Evolutionary conservation across 352 stramenopile genomes (phyloP), one percentile per base, ranked within the genome.

Genomic region (Globisporangium ultimum): DNA sequence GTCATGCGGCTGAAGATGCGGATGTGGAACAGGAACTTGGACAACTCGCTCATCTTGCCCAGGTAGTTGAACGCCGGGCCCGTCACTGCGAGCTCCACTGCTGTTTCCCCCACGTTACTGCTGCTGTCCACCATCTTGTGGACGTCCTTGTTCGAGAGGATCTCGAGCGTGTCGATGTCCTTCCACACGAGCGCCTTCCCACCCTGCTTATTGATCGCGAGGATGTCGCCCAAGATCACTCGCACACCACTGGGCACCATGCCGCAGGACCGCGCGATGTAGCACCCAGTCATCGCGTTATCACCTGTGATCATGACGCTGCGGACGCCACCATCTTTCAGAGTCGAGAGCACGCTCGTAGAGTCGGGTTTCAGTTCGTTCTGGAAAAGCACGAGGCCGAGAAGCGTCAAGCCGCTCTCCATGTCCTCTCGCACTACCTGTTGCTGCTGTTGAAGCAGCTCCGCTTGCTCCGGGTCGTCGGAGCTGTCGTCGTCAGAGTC

Each of bases 281-380:
- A 84, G 53, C 70, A 80, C 3, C 68, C 76, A 21, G 61, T 78
- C 62, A 86, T 74, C 2, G 74, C 71, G 34, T 88, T 90, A 52
- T 95, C 83, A 0, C 87, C 84, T 12, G 89, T 96, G 46, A 97
- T 83, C 74, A 96, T 96, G 4, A 84, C 76, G 18, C 67, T 68
- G 9, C 72, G 66, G 52, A 95, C 78, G 60, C 85, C 78, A 11
- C 80, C 88, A 22, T 67, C 64, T 12, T 77, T 70, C 13, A 96
- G 67, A 51, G 89, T 64, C 18, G 43, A 32, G n/a, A 97, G 90
- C 0, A 83, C 84, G 9, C 70, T 61, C 14, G 41, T 48, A 3
- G 84, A 84, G 48, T 96, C 82, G 12, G 76, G 53, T 58, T 91
- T 93, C 28, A 96, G 62, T 15, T 80, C 68, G 61, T 97, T 97